These are phyloP conservation scores for Phytophthora cactorum DNA, from an alignment of 352 stramenopile genomes.

Conservation along the genomic window DNA sequence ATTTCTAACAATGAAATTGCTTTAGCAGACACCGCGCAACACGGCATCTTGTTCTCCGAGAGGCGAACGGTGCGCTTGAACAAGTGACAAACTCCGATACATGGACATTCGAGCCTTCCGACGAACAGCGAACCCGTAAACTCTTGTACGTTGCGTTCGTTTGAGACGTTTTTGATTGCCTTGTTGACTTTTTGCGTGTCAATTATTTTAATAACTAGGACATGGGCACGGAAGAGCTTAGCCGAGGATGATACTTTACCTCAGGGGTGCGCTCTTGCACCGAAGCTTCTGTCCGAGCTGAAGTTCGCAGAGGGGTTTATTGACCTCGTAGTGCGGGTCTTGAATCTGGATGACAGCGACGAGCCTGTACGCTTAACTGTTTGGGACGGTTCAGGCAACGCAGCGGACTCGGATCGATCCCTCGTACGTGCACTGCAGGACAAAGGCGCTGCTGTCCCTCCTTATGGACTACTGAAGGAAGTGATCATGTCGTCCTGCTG, in stretches of 20 bases:
- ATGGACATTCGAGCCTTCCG: constrained; percentile 71
- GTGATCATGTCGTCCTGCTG: constrained; percentile 77
- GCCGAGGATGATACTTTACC: constrained; percentile 55
- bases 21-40: constrained; percentile 41
- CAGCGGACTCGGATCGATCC: constrained; percentile 13
- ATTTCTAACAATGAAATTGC: not conserved
- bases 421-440: constrained; percentile 32
- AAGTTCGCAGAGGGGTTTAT: constrained; percentile 54
- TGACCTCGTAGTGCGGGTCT: constrained; percentile 67
- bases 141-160: constrained; percentile 40
- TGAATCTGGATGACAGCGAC: constrained; percentile 46
- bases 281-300: constrained; percentile 51
- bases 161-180: not conserved
- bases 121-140: constrained; percentile 49
- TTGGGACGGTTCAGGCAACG: constrained; percentile 71
- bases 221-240: constrained; percentile 54
- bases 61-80: constrained; percentile 35
- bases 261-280: constrained; percentile 48
- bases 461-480: constrained; percentile 58
- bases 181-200: not conserved
- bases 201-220: constrained; percentile 26
- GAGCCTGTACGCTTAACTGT: constrained; percentile 53
- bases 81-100: constrained; percentile 53
- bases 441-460: constrained; percentile 26
- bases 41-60: constrained; percentile 66